Percentiles rank a stretch among this genome's conserved stretches.
phyloP scores from a whole-genome alignment of 495 filamentous ascomycete species.

The Venustampulla echinocandica region DNA sequence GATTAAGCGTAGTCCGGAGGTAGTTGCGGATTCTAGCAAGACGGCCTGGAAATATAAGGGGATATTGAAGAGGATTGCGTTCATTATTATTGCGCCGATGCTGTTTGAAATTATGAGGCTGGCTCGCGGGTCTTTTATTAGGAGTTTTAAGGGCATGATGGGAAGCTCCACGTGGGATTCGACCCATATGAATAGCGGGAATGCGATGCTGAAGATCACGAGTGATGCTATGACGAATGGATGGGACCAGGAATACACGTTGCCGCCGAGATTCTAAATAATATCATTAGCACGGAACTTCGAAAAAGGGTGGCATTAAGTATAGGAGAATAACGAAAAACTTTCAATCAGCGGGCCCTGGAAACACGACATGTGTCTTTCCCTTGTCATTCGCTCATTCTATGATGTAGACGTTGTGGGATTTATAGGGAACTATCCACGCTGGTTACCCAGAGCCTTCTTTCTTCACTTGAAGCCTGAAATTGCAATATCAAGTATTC shows the following conservation, averaged over 20 bases:
- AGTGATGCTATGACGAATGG: slow-evolving; percentile 60
- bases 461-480: too few relatives aligned
- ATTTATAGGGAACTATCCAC: too few relatives aligned
- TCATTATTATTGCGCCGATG: slow-evolving; percentile 52
- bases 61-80: slow-evolving; percentile 68
- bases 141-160: slow-evolving; percentile 61
- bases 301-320: too few relatives aligned
- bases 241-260: slow-evolving; percentile 64
- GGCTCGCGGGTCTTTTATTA: slow-evolving; percentile 50
- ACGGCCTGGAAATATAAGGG: slow-evolving; percentile 78
- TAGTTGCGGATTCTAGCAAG: slow-evolving; percentile 59
- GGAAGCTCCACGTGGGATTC: slow-evolving; percentile 53
- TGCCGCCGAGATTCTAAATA: slow-evolving; percentile 61
- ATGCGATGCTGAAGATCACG: slow-evolving; percentile 43
- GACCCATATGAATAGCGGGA: slow-evolving; percentile 50
- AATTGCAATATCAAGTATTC: too few relatives aligned
- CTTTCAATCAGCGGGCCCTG: too few relatives aligned
- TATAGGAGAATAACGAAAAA: too few relatives aligned
- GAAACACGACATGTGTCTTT: too few relatives aligned
- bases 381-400: too few relatives aligned
- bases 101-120: slow-evolving; percentile 64
- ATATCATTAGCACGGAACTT: slow-evolving; percentile 18
- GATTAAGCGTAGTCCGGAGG: slow-evolving; percentile 62
- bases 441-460: too few relatives aligned
- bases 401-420: too few relatives aligned